Conservation (phyloP, 208 protist species). For the Leishmania martiniquensis region DNA sequence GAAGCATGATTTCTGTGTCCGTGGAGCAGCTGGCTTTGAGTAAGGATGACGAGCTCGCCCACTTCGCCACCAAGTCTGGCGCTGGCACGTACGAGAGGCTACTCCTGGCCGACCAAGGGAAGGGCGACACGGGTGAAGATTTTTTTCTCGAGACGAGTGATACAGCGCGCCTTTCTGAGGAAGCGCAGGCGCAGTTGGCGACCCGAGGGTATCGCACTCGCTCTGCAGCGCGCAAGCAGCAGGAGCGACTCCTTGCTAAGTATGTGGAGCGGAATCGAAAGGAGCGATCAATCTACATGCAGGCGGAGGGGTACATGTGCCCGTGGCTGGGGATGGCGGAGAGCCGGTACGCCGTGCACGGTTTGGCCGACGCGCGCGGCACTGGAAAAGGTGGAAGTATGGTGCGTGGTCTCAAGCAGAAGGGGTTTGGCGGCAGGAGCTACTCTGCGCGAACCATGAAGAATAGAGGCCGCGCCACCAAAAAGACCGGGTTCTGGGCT, state of each 20-base stretch:
- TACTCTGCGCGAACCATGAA: conserved; percentile 81
- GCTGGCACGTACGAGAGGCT: conserved; percentile 75
- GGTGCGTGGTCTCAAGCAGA: conserved; percentile 70
- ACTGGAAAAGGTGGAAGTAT: conserved; percentile 46
- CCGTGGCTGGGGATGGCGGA: conserved; percentile 72
- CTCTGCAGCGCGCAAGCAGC: conserved; percentile 40
- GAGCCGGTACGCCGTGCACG: conserved; percentile 43
- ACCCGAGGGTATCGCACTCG: conserved; percentile 25
- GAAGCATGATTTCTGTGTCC: conserved; percentile 69
- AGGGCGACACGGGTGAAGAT: conserved; percentile 20
- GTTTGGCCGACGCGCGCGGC: conserved; percentile 17
- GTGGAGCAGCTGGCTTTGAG: conserved; percentile 54
- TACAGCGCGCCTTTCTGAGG: conserved; percentile 44
- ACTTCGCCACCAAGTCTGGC: conserved; percentile 70
- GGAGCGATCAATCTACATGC: conserved; percentile 78
- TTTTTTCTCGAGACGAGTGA: conserved; percentile 50
- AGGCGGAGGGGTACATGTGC: conserved; percentile 91
- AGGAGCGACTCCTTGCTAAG: conserved; percentile 68
- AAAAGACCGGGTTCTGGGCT: conserved; percentile 87
- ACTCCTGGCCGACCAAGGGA: conserved; percentile 31
- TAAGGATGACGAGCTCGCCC: conserved; percentile 71
- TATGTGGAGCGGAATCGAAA: conserved; percentile 75
- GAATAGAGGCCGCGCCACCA: conserved; percentile 72
- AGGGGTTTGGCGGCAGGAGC: conserved; percentile 86
- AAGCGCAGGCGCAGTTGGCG: conserved; percentile 26